Conservation (phyloP, 148 eudicot species). For the Nepenthes mirabilis region DNA sequence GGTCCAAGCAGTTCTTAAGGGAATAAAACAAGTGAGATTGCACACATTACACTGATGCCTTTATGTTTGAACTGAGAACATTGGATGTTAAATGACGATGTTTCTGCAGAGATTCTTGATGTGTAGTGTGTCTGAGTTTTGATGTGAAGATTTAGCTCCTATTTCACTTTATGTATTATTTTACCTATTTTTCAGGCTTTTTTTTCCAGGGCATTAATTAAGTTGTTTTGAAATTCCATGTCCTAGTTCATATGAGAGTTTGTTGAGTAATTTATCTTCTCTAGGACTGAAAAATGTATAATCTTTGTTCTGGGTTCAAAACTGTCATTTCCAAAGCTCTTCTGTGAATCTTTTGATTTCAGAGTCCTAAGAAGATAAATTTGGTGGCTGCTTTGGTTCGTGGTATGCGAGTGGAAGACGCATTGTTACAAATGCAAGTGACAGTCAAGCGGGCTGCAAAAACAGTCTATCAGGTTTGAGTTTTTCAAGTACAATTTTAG, state of each 20-base stretch:
- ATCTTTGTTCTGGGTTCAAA: not conserved
- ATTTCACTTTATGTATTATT: too few relatives aligned
- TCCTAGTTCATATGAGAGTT: too few relatives aligned
- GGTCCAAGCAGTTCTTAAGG: conserved; percentile 79
- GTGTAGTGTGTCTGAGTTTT: too few relatives aligned
- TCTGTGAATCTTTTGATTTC: conserved; percentile 8
- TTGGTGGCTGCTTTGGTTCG: conserved; percentile 89
- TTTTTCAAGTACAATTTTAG: not conserved
- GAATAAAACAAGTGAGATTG: conserved; percentile 57
- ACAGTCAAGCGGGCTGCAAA: conserved; percentile 82
- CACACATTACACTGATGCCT: not conserved
- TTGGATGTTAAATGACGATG: not conserved
- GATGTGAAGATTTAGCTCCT: too few relatives aligned
- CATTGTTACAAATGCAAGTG: conserved; percentile 88
- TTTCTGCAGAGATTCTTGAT: too few relatives aligned
- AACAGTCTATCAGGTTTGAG: conserved; percentile 76
- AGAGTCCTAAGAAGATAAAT: conserved; percentile 97
- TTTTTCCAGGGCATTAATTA: too few relatives aligned
- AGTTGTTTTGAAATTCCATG: too few relatives aligned
- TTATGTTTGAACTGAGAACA: not conserved
- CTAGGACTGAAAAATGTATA: too few relatives aligned
- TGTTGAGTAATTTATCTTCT: too few relatives aligned
- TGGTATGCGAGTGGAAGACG: conserved; percentile 98
- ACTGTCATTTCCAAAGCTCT: not conserved
- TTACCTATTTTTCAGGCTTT: too few relatives aligned